Conservation (phyloP, 1,284 basidiomycete genomes). For the Somion occarium region DNA sequence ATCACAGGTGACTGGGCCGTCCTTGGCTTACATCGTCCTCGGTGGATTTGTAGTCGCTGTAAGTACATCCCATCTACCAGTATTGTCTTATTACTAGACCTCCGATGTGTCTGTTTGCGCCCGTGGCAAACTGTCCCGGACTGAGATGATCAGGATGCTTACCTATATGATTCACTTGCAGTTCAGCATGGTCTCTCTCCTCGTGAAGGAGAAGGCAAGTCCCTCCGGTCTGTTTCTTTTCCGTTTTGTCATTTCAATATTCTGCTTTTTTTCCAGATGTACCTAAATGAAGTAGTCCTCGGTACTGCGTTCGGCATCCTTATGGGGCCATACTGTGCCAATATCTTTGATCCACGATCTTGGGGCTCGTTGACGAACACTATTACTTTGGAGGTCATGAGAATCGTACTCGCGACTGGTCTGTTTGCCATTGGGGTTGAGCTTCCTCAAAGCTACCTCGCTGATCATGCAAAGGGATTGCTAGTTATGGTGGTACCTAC, state of each 20-base stretch:
- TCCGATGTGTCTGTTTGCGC: neutral
- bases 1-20: slow-evolving; percentile 41
- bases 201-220: slow-evolving; percentile 75
- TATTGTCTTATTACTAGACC: neutral
- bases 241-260: neutral
- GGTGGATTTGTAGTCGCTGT: slow-evolving; percentile 76
- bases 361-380: slow-evolving; percentile 60
- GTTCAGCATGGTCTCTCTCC: slow-evolving; percentile 79
- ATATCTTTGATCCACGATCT: slow-evolving; percentile 73
- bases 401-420: slow-evolving; percentile 64
- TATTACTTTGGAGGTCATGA: slow-evolving; percentile 78
- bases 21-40: slow-evolving; percentile 68
- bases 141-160: neutral
- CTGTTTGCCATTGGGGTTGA: slow-evolving; percentile 75
- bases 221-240: too few species aligned
- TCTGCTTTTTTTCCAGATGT: slow-evolving; percentile 42
- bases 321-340: slow-evolving; percentile 71
- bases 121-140: neutral
- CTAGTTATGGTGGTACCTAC: slow-evolving; percentile 68
- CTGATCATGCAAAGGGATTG: slow-evolving; percentile 54
- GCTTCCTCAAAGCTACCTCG: slow-evolving; percentile 63
- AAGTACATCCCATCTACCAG: slow-evolving; percentile 17
- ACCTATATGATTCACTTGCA: slow-evolving; percentile 26
- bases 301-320: slow-evolving; percentile 77
- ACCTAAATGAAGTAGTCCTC: slow-evolving; percentile 90